Base-by-base conservation (phyloP, 179 eudicot genomes). In the Camellia oleifera region DNA sequence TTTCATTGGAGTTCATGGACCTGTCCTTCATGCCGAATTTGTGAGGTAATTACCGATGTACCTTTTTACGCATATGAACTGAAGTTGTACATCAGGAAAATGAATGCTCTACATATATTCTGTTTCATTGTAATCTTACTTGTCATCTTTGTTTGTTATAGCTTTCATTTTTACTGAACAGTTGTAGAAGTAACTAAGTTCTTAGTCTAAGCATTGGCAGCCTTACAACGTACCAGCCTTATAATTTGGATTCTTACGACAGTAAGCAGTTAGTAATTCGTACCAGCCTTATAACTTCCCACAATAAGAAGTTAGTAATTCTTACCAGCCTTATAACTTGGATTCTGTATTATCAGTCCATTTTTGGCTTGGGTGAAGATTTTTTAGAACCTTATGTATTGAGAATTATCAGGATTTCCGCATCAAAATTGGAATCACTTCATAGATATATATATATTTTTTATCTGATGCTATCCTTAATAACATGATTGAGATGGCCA, bases 1-100 rank as follows among this genome's bases (percentile, higher is more conserved):
- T 95, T 95, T 89, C 99, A 93, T 76, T 95, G 99, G 99, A 95
- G 99, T 82, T 93, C 93, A 63, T 95, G 98, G 99, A 79, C 94
- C 48, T 95, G 99, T 78, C 98, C 99, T 72, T 93, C 98, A 54
- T 95, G 99, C 87, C 94, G 97, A 66, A 82, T 82, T 74, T 95
- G 99, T 79, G 98, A 95, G 97, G 99, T 95, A 85, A 77, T 56
- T 46, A 45, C 15, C 23, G 26, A 23, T 77, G 40, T 5, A 62
- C 68, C 66, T 64, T 18, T 45, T 54, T 64, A 14, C 48, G 23
- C 32, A 46, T 15, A 56, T 57, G 40, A 48, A 10, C 66, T 46
- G 9, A 52, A 61, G 57, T 70, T 77, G 57, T 67, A 42, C 8
- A 8, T 57, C 15, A 70, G 60, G 76, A 65, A 79, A 61, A 44